Evolutionary conservation across 306 rosid genomes (phyloP), one percentile per base, ranked within the genome.

Genomic region (Senna siamea): DNA sequence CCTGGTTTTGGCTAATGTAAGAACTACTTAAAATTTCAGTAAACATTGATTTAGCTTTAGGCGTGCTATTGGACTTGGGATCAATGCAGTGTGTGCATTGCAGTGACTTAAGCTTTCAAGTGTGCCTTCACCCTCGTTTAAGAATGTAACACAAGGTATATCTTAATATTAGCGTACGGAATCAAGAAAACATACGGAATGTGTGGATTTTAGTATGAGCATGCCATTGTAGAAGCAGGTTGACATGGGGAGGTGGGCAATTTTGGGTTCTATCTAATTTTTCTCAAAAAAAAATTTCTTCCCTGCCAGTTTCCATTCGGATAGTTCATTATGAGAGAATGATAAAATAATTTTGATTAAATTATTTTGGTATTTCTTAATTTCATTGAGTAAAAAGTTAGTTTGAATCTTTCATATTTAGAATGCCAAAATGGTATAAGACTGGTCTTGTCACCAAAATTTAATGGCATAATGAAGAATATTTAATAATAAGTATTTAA

Each of bases 1-100:
- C 59, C 28, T 50, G 43, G 22, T 73, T 46, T 66, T 72, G 61
- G 30, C 40, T 52, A 14, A 55, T 17, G 60, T 60, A 69, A 46
- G 30, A 18, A 58, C 30, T 34, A 66, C 54, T 54, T n/a, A 41
- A 69, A 32, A 43, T 72, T 15, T 22, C 52, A 41, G 38, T 47
- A 13, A 14, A 58, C 12, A 32, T n/a, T 32, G 34, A 30, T 77
- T 40, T 13, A 46, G 69, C 73, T 41, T 51, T 10, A 70, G 47
- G 32, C 44, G 51, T 69, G 40, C 32, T 57, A 20, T 69, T 80
- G 46, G 65, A 44, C 73, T 34, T 34, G 53, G 18, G 38, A 59
- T 74, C 71, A 51, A 43, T 51, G 3, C 79, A 58, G 17, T 46
- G n/a, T 64, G 44, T 26, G 28, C 69, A 65, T 54, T 78, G 55